Evolutionary conservation across 1,284 basidiomycete species (phyloP), one percentile per base, ranked within the genome.

Genomic region (Ganoderma lingzhi): DNA sequence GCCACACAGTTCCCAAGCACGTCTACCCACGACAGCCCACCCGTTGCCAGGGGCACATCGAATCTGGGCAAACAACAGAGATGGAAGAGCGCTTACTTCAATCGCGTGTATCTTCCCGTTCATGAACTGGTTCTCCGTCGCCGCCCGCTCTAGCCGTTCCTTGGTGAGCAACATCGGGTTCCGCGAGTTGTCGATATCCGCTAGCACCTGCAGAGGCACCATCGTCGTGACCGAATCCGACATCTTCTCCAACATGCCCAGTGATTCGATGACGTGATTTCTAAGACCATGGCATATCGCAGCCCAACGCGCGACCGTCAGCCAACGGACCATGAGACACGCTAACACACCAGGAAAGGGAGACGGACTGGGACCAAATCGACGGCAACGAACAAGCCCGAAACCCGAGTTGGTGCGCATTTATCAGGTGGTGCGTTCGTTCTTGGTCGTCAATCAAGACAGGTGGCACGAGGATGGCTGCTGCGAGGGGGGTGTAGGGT

Each of bases 71-170:
- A 61, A 14, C 3, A 53, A 32, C 32, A 41, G 23, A 5, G 10
- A 14, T 53, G 10, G 39, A 62, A 32, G 30, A n/a, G 6, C 19
- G 81, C 86, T 76, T 74, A 94, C 93, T 64, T 88, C 85, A 39
- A 95, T 86, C 3, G 93, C 92, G 58, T 87, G 85, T 58, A 95
- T 90, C 76, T 95, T 95, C n/a, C 92, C 94, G 77, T 95, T 94
- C 87, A 95, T 93, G 75, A 94, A 95, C 78, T 94, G 93, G 77
- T 95, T 96, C 81, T 95, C 93, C 0, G 92, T 92, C 30, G 93
- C 91, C 0, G 93, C 88, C 63, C 93, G 86, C 78, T 95, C 93
- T 15, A 95, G 79, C 60, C 90, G 84, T 70, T 95, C 92, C 70
- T 88, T 88, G 14, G 93, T 95, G 70, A 94, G 83, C 74, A 88